Conservation (phyloP, 306 rosid genomes). For the Cicer pinnatifidum region DNA sequence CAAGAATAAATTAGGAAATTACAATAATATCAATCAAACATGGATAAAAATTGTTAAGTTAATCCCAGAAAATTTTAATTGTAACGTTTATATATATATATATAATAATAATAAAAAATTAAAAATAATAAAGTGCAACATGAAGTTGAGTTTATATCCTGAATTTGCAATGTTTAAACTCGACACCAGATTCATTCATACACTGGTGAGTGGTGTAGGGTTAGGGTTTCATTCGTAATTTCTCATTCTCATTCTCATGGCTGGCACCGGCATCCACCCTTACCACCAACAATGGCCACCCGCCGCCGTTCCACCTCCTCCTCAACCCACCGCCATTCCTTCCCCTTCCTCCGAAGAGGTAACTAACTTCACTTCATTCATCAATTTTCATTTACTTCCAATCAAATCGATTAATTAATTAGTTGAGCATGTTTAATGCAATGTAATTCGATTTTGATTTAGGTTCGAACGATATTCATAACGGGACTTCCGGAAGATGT, state of each 20-base stretch:
- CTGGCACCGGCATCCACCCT: constrained; percentile 91
- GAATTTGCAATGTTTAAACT: too few species aligned
- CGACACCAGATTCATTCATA: neutral
- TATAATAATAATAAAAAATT: too few species aligned
- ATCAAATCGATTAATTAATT: neutral
- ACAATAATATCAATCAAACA: too few species aligned
- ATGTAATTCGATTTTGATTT: neutral
- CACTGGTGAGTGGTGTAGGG: neutral
- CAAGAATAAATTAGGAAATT: too few species aligned
- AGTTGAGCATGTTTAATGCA: neutral
- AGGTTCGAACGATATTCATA: constrained; percentile 90
- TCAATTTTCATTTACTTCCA: neutral
- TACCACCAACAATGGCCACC: constrained; percentile 97
- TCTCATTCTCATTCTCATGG: constrained; percentile 47
- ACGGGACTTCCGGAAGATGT: constrained; percentile 97
- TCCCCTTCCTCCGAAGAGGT: constrained; percentile 75
- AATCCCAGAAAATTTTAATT: too few species aligned
- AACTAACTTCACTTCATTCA: neutral
- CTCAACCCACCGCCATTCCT: constrained; percentile 48
- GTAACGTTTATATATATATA: too few species aligned
- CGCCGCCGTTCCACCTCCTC: constrained; percentile 65
- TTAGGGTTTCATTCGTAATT: constrained; percentile 32
- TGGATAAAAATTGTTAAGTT: too few species aligned
- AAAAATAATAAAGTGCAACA: too few species aligned
- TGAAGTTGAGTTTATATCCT: too few species aligned